Evolutionary conservation across 225 moss, liverwort and hornwort genomes (phyloP), one percentile per base, ranked within the genome.

Genomic region (Marchantia polymorpha): DNA sequence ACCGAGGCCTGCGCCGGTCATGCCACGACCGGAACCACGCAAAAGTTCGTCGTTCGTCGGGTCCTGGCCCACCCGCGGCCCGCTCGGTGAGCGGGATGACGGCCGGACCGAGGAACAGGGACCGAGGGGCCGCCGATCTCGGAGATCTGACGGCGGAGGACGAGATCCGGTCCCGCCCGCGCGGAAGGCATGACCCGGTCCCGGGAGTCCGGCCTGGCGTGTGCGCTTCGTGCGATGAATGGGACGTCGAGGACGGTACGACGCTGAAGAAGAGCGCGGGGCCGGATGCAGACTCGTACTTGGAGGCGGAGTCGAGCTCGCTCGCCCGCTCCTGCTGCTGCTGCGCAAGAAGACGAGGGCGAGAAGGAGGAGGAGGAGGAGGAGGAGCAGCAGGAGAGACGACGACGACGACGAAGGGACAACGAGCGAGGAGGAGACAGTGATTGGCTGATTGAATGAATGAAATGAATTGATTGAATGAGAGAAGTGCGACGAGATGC

Each of bases 121-220:
- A 9, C 1, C 9, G 8, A 20, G 1, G 27, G n/a, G 7, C 66
- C 26, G 66, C n/a, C 10, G 66, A 66, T 66, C 22, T 10, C 11
- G 66, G 1, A 22, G 25, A 66, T 66, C 66, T 11, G 66, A 66
- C 66, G 66, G 66, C 26, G 5, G n/a, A 3, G 1, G 26, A 7
- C 11, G 11, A 66, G 66, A 66, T 66, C 66, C 66, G 13, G 1
- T 10, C 66, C 10, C 11, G 66, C 66, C 66, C 66, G 25, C 66
- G 29, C 26, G 26, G 66, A 66, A 29, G 20, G 17, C 49, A 52
- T 72, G 72, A 52, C 72, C 72, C 72, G 51, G 52, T n/a, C 72
- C 72, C 72, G 19, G 2, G 52, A 20, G 25, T 25, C 51, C 13
- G 12, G 72, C 51, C 11, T n/a, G 14, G 26, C 52, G 12, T 52